Evolutionary conservation across 75 land plant genomes (phyloP).

Genomic region (Picea glauca): DNA sequence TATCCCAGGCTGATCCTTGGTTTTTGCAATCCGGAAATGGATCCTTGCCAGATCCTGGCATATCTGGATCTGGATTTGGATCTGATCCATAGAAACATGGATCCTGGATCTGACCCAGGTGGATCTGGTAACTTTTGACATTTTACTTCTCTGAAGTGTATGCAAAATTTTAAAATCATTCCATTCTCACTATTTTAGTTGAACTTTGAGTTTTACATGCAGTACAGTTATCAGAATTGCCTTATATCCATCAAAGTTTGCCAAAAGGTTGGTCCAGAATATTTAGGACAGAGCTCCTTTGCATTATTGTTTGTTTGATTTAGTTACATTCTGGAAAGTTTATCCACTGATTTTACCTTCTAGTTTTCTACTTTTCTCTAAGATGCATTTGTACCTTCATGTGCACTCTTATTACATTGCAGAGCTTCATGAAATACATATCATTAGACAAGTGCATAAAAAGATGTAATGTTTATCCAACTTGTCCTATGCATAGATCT

Average conservation of each 20-base stretch:
- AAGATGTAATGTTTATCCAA: not conserved
- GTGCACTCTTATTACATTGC: not conserved
- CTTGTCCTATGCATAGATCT: not conserved
- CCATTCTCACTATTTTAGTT: too few species aligned
- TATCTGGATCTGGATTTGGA: too few species aligned
- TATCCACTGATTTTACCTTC: not conserved
- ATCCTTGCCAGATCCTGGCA: too few species aligned
- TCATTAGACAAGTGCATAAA: not conserved
- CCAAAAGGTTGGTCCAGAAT: not conserved
- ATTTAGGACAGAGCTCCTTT: not conserved
- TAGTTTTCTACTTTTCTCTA: not conserved
- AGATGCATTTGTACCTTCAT: not conserved
- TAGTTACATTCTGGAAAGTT: not conserved
- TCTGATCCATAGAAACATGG: too few species aligned
- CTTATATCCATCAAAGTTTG: not conserved
- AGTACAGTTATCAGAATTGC: not conserved
- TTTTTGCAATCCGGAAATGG: too few species aligned
- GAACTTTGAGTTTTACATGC: too few species aligned
- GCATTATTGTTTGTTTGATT: not conserved
- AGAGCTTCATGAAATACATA: conserved; percentile 2
- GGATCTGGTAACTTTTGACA: too few species aligned
- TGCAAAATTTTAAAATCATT: too few species aligned
- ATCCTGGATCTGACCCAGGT: too few species aligned
- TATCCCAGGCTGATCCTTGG: too few species aligned
- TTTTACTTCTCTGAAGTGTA: too few species aligned